Conservation (phyloP, 2,329 filamentous ascomycete genomes). For the Aspergillus fumigatus region DNA sequence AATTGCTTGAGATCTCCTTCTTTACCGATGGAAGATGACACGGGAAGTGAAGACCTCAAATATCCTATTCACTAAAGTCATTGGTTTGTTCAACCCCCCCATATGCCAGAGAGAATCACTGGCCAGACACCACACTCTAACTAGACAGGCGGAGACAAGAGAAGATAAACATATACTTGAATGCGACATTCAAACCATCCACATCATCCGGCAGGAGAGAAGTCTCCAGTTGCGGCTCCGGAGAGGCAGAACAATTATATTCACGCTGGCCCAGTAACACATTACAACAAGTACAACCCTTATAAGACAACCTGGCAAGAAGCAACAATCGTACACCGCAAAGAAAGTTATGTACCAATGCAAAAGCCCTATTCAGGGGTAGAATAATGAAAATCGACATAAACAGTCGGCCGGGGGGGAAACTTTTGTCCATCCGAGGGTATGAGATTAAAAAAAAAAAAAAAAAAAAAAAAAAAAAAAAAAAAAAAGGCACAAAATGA, state of each 20-base stretch:
- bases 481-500: background rate
- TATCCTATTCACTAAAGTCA: background rate
- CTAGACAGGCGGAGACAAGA: background rate
- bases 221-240: background rate
- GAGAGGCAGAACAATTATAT: background rate
- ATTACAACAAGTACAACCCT: background rate
- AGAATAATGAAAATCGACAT: background rate
- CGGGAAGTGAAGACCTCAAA: background rate
- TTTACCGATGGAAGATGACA: too few species aligned
- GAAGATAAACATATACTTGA: background rate
- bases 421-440: constrained; percentile 7
- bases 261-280: background rate
- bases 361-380: background rate
- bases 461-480: background rate
- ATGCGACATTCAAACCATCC: background rate
- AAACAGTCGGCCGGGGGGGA: background rate
- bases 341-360: background rate
- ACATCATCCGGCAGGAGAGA: background rate
- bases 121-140: background rate
- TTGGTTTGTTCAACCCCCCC: background rate
- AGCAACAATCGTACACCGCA: background rate
- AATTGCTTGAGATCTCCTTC: too few species aligned
- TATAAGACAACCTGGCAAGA: background rate
- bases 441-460: background rate
- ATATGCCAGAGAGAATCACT: background rate